Base-by-base conservation (phyloP, 2,329 filamentous ascomycete genomes). In the Elsinoe australis region DNA sequence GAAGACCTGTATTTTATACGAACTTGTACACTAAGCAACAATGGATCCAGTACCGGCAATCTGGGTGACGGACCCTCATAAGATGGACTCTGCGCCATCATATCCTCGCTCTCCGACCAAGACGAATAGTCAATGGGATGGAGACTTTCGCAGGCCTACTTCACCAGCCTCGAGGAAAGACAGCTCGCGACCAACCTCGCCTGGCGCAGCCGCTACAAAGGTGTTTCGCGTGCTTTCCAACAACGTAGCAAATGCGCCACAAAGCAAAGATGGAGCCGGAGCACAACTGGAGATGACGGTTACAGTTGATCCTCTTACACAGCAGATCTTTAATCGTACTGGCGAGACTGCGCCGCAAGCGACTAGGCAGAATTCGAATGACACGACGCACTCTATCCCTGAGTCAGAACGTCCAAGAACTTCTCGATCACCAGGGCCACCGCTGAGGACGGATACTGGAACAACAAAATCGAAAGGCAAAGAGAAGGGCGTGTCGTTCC, bases 401-500 rank as follows among this genome's bases (percentile, higher is more conserved):
- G 45, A 48, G 19, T 31, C 32, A 7, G 33, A 31, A 4, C 26
- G 26, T 19, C 21, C 24, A 15, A 45, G 48, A 6, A 29, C 15
- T n/a, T 24, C 36, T 12, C 31, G 26, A 9, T 36, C 29, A 9
- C 36, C 26, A 29, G 19, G 24, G 24, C 39, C 39, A n/a, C 15
- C 39, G n/a, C 1, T 36, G 7, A 49, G 51, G 26, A 29, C 52
- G 31, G 58, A 61, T 32, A 56, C 56, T 12, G 48, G 50, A 18
- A 54, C 44, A 29, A 51, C 51, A 51, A 52, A 47, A 19, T 55
- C 60, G 58, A 92, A 85, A 66, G 95, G 92, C 70, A 65, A 64
- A 44, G 58, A 59, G 59, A 95, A 95, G 70, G 83, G 85, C 21
- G 79, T 84, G 14, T 95, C 88, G 10, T 95, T 98, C 62, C 77